Evolutionary conservation across 1,284 basidiomycete species (phyloP).

Genomic region (Ustilago bromivora): DNA sequence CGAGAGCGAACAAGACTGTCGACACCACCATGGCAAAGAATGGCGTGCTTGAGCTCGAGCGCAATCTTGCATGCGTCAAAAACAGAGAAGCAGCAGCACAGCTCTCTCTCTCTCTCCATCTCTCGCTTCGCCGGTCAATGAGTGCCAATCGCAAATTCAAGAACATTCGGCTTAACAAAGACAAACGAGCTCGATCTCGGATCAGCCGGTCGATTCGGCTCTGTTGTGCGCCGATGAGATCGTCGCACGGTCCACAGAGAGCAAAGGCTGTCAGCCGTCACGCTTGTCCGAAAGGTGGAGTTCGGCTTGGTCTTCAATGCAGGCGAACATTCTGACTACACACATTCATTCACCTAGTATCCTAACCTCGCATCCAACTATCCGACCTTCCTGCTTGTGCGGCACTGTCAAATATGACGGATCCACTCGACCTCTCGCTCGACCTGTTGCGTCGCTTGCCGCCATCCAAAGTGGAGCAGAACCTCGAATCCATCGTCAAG

Average conservation of each 20-base stretch:
- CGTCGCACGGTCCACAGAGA: slow-evolving; percentile 16
- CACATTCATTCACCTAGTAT: background rate
- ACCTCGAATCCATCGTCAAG: slow-evolving; percentile 82
- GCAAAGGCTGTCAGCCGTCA: slow-evolving; percentile 8
- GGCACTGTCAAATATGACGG: slow-evolving; percentile 35
- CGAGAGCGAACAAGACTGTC: background rate
- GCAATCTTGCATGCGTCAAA: slow-evolving; percentile 2
- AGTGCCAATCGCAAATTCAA: slow-evolving; percentile 8
- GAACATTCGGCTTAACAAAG: background rate
- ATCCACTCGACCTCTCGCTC: slow-evolving; percentile 72
- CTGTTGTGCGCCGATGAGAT: background rate
- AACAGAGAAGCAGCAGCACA: background rate
- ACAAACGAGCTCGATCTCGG: background rate
- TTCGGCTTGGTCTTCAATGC: slow-evolving; percentile 6
- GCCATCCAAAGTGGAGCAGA: slow-evolving; percentile 88
- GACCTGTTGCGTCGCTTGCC: slow-evolving; percentile 96
- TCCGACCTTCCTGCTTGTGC: background rate
- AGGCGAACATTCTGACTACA: background rate
- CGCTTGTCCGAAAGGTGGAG: slow-evolving; percentile 17
- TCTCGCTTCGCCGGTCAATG: slow-evolving; percentile 6
- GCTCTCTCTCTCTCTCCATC: too few relatives aligned
- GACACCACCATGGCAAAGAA: slow-evolving; percentile 26
- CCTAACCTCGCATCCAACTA: background rate
- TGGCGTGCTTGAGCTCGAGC: slow-evolving; percentile 31
- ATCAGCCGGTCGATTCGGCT: background rate